Conservation (phyloP, 2,329 filamentous ascomycete species). For the Curvularia sp. region DNA sequence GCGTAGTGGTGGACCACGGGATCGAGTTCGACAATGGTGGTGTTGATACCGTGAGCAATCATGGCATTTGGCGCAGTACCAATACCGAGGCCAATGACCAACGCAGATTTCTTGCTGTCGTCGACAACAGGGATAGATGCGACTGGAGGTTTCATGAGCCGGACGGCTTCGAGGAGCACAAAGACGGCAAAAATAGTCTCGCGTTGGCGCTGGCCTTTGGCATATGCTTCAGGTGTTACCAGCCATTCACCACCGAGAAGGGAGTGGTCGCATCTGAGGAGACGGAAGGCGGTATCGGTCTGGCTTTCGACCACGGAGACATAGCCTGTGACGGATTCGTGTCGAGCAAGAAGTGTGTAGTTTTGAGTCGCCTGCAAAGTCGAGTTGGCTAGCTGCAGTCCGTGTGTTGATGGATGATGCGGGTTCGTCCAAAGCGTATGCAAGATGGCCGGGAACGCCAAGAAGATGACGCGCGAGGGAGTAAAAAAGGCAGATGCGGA, state of each 20-base stretch:
- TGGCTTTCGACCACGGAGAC: constrained; percentile 85
- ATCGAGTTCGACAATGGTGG: constrained; percentile 94
- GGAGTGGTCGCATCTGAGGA: constrained; percentile 93
- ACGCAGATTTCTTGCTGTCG: constrained; percentile 75
- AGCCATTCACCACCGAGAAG: constrained; percentile 93
- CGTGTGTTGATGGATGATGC: constrained; percentile 69
- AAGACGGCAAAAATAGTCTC: constrained; percentile 98
- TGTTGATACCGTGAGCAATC: constrained; percentile 86
- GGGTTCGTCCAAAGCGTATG: constrained; percentile 76
- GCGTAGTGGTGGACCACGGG: constrained; percentile 87
- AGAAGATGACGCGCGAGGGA: constrained; percentile 71
- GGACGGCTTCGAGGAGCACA: constrained; percentile 89
- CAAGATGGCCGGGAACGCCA: constrained; percentile 74
- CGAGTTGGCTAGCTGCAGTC: constrained; percentile 68
- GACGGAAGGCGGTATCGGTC: constrained; percentile 70
- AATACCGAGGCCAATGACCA: constrained; percentile 91
- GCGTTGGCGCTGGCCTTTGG: constrained; percentile 61
- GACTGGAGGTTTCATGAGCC: constrained; percentile 67
- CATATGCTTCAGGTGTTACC: constrained; percentile 54
- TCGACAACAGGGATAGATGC: constrained; percentile 42
- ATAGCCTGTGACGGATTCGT: constrained; percentile 89
- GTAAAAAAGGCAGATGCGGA: constrained; percentile 69
- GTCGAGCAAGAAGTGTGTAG: constrained; percentile 79
- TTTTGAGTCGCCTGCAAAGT: constrained; percentile 66
- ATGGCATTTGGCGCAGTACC: constrained; percentile 89